These are phyloP conservation scores for Fusarium sp. DNA, from an alignment of 2,329 filamentous ascomycete genomes.

Conservation along the genomic window DNA sequence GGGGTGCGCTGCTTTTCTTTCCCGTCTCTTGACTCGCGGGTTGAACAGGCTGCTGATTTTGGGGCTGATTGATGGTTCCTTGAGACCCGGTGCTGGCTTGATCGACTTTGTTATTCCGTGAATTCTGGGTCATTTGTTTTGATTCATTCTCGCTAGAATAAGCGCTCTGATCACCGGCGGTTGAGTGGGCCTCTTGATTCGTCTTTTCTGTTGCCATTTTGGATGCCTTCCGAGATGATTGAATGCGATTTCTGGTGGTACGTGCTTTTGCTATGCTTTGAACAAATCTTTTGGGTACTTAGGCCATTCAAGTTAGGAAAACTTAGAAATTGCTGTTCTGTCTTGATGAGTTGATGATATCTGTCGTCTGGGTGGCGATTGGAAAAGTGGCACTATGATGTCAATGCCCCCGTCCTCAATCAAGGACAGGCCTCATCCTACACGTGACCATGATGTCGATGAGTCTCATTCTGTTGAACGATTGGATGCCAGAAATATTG, in stretches of 20 bases:
- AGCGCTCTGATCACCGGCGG: not conserved
- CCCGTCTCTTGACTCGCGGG: not conserved
- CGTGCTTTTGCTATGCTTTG: not conserved
- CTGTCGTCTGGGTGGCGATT: not conserved
- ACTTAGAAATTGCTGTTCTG: not conserved
- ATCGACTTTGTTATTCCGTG: not conserved
- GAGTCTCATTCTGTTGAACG: not conserved
- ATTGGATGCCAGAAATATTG: not conserved
- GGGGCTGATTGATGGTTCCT: not conserved
- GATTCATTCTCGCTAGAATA: not conserved
- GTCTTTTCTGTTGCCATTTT: not conserved
- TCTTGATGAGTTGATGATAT: not conserved
- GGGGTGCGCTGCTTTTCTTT: constrained; percentile 18
- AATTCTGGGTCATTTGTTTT: not conserved
- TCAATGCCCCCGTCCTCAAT: not conserved
- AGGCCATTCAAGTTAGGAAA: not conserved
- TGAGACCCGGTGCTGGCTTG: not conserved
- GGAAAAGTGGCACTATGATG: not conserved
- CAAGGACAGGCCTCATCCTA: not conserved
- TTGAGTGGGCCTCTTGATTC: not conserved
- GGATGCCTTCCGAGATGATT: fast-evolving
- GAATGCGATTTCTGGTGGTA: fast-evolving
- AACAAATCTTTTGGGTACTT: fast-evolving
- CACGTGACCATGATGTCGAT: not conserved
- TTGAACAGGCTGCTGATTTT: not conserved